Conservation (phyloP, 2,329 filamentous ascomycete species). For the Amylocarpus encephaloides region DNA sequence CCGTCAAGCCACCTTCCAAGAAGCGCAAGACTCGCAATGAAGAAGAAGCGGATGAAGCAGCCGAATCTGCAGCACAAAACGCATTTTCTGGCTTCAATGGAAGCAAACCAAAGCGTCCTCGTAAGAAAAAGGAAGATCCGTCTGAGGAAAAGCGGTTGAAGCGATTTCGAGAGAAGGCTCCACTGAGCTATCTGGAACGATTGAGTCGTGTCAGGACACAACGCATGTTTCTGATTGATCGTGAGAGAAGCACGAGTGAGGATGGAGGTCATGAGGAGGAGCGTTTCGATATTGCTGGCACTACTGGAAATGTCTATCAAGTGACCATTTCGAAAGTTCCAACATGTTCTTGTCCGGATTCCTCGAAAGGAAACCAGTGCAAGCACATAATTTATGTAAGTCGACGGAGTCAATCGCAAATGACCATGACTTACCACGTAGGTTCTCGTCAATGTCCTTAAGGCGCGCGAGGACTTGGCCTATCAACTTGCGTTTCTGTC, state of each 20-base stretch:
- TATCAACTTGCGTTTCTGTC: slow-evolving; percentile 56
- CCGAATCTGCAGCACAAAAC: slow-evolving; percentile 6
- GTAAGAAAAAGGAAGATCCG: slow-evolving; percentile 13
- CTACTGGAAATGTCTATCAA: slow-evolving; percentile 57
- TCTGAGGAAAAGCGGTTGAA: slow-evolving; percentile 36
- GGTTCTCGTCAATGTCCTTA: slow-evolving; percentile 51
- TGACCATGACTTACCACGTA: slow-evolving; percentile 13
- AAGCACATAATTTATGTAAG: slow-evolving; percentile 55
- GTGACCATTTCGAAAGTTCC: slow-evolving; percentile 47
- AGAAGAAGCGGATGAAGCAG: slow-evolving; percentile 9
- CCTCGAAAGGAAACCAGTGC: slow-evolving; percentile 50
- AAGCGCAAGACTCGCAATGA: slow-evolving; percentile 14
- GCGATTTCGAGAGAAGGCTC: slow-evolving; percentile 37
- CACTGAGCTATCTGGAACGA: slow-evolving; percentile 40
- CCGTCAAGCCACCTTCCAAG: slow-evolving; percentile 6
- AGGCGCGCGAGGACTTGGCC: slow-evolving; percentile 46
- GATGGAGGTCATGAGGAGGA: slow-evolving; percentile 39
- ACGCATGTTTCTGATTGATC: slow-evolving; percentile 51
- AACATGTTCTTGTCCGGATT: slow-evolving; percentile 49
- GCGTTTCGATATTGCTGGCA: slow-evolving; percentile 50
- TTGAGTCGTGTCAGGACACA: slow-evolving; percentile 44
- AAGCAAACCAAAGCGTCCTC: slow-evolving; percentile 14
- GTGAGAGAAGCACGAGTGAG: slow-evolving; percentile 32
- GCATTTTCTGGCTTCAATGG: slow-evolving; percentile 7
- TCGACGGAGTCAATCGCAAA: slow-evolving; percentile 3